Conservation (phyloP, 768 basidiomycete genomes). For the Termitomyces sp. region DNA sequence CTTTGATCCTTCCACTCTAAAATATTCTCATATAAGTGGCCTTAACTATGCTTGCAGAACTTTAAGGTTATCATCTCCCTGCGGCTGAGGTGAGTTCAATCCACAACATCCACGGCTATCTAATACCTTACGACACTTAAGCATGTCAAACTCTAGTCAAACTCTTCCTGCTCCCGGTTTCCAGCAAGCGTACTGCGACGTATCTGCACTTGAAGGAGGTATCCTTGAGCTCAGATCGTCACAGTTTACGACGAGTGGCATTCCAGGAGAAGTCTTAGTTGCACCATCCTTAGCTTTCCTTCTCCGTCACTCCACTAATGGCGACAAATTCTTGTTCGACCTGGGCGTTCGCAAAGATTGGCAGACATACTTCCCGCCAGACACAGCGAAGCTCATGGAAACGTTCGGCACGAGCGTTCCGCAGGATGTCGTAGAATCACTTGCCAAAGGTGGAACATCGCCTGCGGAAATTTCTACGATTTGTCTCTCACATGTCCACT, state of each 20-base stretch:
- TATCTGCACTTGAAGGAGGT: constrained; percentile 55
- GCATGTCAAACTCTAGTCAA: constrained; percentile 7
- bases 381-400: constrained; percentile 19
- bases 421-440: constrained; percentile 42
- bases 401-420: constrained; percentile 19
- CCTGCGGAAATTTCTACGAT: constrained; percentile 40
- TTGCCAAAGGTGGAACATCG: constrained; percentile 40
- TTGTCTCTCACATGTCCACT: constrained; percentile 49
- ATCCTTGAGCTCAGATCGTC: constrained; percentile 32
- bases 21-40: background rate
- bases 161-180: constrained; percentile 32
- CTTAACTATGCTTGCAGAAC: background rate
- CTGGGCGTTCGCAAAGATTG: constrained; percentile 48
- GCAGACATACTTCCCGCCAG: constrained; percentile 31
- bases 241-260: constrained; percentile 28
- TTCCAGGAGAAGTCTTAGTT: constrained; percentile 20
- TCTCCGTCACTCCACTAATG: constrained; percentile 38
- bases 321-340: constrained; percentile 44
- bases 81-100: background rate
- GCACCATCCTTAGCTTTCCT: constrained; percentile 50
- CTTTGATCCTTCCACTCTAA: background rate
- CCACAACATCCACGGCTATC: background rate
- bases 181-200: constrained; percentile 44
- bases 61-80: background rate
- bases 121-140: background rate